A percentile compares a stretch with the other conserved stretches of the same genome.
phyloP scores from a whole-genome alignment of 495 filamentous ascomycete species.

The Achaetomiella virescens region DNA sequence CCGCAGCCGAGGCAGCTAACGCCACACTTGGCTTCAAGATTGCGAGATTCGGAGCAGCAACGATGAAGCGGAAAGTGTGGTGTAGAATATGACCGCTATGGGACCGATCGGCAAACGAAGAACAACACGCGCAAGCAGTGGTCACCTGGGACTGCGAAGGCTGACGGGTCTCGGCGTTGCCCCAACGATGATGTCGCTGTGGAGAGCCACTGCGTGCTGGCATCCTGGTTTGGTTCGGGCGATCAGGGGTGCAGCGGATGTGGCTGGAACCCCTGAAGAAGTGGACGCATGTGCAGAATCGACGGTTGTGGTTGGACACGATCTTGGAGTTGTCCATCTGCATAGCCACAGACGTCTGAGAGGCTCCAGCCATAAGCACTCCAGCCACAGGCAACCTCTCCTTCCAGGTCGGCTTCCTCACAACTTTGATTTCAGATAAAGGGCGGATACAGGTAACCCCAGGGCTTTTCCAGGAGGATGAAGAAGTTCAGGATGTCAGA shows the following conservation, averaged over 20 bases:
- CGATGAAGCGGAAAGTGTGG: neutral
- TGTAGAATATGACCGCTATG: neutral
- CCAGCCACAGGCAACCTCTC: too few species aligned
- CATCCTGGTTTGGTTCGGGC: neutral
- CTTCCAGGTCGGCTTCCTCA: too few species aligned
- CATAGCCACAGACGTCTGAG: neutral
- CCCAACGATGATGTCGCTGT: slow-evolving; percentile 19
- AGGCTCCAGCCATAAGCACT: too few species aligned
- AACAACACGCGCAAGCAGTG: too few species aligned
- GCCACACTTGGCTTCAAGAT: slow-evolving; percentile 5
- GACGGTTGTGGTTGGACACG: neutral
- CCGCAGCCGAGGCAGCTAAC: neutral
- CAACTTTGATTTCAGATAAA: too few species aligned
- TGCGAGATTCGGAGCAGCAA: neutral
- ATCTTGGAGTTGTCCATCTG: neutral
- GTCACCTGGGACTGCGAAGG: neutral
- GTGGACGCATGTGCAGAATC: neutral
- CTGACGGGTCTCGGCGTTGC: neutral
- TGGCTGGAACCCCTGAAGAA: neutral
- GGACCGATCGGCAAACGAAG: neutral
- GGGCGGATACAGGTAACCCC: too few species aligned
- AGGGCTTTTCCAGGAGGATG: too few species aligned
- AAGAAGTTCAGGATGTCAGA: too few species aligned
- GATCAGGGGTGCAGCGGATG: neutral
- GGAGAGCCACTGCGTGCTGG: slow-evolving; percentile 10